Base-by-base conservation (phyloP, 2,329 filamentous ascomycete genomes). In the Fusarium sp. region DNA sequence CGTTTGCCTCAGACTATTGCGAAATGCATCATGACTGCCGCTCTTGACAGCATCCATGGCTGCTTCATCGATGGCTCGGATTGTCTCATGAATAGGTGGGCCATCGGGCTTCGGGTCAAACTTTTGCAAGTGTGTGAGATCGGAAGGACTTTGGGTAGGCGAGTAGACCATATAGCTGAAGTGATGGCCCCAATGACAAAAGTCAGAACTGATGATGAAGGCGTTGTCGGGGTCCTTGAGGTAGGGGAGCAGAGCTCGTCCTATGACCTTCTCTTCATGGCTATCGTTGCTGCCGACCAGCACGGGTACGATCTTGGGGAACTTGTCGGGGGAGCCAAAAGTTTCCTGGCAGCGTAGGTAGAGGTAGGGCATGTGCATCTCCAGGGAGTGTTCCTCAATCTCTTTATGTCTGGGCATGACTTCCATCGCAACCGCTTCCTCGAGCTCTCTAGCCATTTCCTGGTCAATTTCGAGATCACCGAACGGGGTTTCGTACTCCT, bases 301-400 rank as follows among this genome's bases (percentile, higher is more conserved):
- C 49, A 99, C 89, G 0, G 95, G 95, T 1, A 97, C 84, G 5
- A 99, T 83, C 7, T 83, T 85, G 0, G 94, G 92, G 68, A 91
- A 91, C 5, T 83, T 72, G 1, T 83, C 77, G 0, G 78, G 72
- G 0, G 80, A 77, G 1, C 76, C 77, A 61, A 85, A 84, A 0
- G 80, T 81, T 55, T 81, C 78, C 46, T 83, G 71, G 3, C 88
- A 82, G 49, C 91, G 87, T 73, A 93, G 93, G 81, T 93, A 93
- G 63, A 98, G 90, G 72, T 96, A 97, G 0, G 95, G 94, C 8
- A 98, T 83, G 69, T 99, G 95, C 90, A 99, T 96, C 80, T 99
- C 95, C 2, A 98, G 84, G 47, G 92, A 97, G 77, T 99, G 95
- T 77, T 99, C 95, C 6, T 85, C 84, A 61, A 92, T 85, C 71